Percentiles rank a stretch among this genome's conserved stretches.
phyloP scores from a whole-genome alignment of 2,329 filamentous ascomycete species.

The Alternaria angustiovoidea region DNA sequence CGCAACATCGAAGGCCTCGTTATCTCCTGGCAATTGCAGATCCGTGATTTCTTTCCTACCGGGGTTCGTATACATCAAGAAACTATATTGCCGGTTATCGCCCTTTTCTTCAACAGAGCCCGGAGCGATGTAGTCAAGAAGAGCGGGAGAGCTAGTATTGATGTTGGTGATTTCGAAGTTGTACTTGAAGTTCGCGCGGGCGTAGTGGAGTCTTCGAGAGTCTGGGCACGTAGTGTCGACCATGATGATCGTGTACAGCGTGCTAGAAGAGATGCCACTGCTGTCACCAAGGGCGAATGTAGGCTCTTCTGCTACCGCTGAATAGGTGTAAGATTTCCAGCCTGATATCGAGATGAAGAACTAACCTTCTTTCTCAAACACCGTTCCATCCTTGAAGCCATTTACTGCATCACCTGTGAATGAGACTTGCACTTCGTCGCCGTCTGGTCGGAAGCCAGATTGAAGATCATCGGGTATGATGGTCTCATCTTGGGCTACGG shows the following conservation, averaged over 20 bases:
- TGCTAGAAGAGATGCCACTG: constrained; percentile 37
- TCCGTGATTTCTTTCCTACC: constrained; percentile 26
- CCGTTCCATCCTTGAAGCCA: constrained; percentile 40
- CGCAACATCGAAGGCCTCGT: constrained; percentile 37
- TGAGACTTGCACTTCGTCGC: constrained; percentile 40
- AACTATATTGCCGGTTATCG: constrained; percentile 42
- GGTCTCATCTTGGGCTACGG: constrained; percentile 20
- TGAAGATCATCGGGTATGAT: constrained; percentile 28
- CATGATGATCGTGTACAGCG: constrained; percentile 42
- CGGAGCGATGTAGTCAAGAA: constrained; percentile 41
- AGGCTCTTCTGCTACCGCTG: constrained; percentile 39
- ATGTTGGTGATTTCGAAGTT: constrained; percentile 39
- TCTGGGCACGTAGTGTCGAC: constrained; percentile 45
- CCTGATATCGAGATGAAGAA: neutral
- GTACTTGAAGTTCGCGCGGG: constrained; percentile 42
- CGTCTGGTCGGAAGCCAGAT: constrained; percentile 27
- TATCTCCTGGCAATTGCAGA: constrained; percentile 37
- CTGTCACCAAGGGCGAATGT: constrained; percentile 47
- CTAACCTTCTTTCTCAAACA: constrained; percentile 37
- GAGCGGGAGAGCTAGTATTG: constrained; percentile 22
- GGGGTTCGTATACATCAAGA: constrained; percentile 45
- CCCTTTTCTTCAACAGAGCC: constrained; percentile 43
- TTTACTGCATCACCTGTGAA: constrained; percentile 35
- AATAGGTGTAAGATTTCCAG: constrained; percentile 11
- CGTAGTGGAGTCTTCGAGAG: constrained; percentile 42